These are phyloP conservation scores for Xylariomycetidae sp. DNA, from an alignment of 2,329 filamentous ascomycete genomes.

Conservation along the genomic window DNA sequence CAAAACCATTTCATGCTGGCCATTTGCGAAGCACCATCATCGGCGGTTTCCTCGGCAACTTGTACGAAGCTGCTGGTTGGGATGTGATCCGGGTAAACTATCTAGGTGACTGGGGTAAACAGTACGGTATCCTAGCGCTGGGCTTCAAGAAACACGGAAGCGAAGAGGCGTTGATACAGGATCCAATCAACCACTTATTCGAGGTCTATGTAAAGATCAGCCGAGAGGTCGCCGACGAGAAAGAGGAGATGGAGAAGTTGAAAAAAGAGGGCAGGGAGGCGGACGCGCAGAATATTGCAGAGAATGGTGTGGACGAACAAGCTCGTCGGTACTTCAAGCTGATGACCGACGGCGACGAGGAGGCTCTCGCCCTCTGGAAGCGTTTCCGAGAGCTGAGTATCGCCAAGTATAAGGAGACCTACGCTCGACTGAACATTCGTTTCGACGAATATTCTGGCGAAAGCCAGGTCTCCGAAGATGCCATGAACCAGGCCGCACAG, in stretches of 20 bases:
- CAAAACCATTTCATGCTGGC: conserved; percentile 69
- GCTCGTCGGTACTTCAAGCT: conserved; percentile 58
- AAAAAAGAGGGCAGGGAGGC: conserved; percentile 41
- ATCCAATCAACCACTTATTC: conserved; percentile 69
- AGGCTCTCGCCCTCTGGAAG: conserved; percentile 52
- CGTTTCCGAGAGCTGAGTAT: conserved; percentile 57
- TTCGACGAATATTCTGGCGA: conserved; percentile 69
- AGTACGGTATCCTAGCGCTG: conserved; percentile 62
- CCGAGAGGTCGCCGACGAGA: conserved; percentile 56
- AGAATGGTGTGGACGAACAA: conserved; percentile 41
- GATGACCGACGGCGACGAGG: conserved; percentile 56
- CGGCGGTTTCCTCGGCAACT: conserved; percentile 65
- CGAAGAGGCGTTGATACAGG: conserved; percentile 57
- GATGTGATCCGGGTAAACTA: conserved; percentile 71
- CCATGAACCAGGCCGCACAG: conserved; percentile 60
- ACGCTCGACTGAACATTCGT: conserved; percentile 54
- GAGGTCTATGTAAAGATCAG: conserved; percentile 69
- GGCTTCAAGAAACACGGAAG: conserved; percentile 65
- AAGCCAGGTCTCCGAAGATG: conserved; percentile 63
- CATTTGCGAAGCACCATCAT: conserved; percentile 75
- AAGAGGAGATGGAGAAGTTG: conserved; percentile 51
- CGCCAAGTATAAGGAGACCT: conserved; percentile 52
- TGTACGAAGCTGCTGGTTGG: conserved; percentile 66
- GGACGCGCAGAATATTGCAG: conserved; percentile 38
- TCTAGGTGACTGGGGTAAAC: conserved; percentile 75